A percentile compares a stretch with the other conserved stretches of the same genome.
These are phyloP conservation scores for Cryptococcus sp. DNA, from an alignment of 1,284 basidiomycete genomes.

Conservation along the genomic window DNA sequence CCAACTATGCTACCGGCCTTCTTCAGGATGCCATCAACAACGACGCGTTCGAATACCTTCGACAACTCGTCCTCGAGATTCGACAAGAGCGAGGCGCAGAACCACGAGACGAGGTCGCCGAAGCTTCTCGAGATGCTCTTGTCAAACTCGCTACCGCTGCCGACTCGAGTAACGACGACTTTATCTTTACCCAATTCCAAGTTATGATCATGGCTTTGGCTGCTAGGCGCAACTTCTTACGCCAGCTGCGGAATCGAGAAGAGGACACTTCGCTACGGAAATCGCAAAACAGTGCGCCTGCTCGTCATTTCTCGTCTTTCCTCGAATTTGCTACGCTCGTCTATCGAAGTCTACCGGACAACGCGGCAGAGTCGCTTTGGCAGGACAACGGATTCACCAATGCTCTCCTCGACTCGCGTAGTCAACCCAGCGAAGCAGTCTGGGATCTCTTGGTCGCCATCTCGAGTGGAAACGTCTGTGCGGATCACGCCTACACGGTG, in stretches of 20 bases:
- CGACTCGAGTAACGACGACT: constrained; percentile 31
- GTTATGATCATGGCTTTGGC: constrained; percentile 66
- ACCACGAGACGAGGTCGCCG: constrained; percentile 17
- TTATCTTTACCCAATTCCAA: constrained; percentile 65
- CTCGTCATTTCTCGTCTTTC: constrained; percentile 66
- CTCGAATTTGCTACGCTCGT: constrained; percentile 77
- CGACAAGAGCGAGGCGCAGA: constrained; percentile 22
- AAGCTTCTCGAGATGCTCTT: constrained; percentile 50
- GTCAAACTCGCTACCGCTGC: constrained; percentile 64
- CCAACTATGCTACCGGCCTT: constrained; percentile 71
- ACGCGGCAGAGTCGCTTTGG: constrained; percentile 80
- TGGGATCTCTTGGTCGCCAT: constrained; percentile 87
- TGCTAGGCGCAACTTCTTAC: constrained; percentile 76
- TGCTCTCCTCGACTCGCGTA: constrained; percentile 73
- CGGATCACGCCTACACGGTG: constrained; percentile 44
- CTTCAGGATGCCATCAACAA: constrained; percentile 75
- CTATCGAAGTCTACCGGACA: constrained; percentile 66
- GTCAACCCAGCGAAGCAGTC: constrained; percentile 67
- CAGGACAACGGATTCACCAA: constrained; percentile 68
- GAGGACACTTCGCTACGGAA: constrained; percentile 65
- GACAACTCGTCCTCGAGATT: constrained; percentile 45
- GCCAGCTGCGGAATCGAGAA: constrained; percentile 83
- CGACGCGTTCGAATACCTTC: constrained; percentile 74
- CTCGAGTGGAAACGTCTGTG: constrained; percentile 73
- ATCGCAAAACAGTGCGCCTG: constrained; percentile 45